These are phyloP conservation scores for Bipolaris zeicola DNA, from an alignment of 2,329 filamentous ascomycete species.

Conservation along the genomic window DNA sequence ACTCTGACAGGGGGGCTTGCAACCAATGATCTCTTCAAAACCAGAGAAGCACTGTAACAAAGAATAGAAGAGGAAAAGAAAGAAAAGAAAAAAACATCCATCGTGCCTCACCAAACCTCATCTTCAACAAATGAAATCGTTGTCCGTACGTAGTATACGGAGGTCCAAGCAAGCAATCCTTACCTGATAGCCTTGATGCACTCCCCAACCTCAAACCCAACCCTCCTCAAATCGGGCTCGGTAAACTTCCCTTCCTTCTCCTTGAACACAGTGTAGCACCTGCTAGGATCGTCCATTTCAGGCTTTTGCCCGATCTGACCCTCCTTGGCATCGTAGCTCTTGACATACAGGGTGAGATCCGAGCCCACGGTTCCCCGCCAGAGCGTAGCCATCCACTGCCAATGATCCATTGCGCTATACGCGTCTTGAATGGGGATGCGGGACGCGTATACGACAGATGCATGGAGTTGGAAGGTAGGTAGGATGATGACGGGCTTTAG, in stretches of 20 bases:
- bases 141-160: background rate
- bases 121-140: background rate
- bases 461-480: slow-evolving; percentile 78
- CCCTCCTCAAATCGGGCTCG: slow-evolving; percentile 65
- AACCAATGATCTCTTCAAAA: background rate
- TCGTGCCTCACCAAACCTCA: slow-evolving; percentile 2
- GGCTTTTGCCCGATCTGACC: slow-evolving; percentile 43
- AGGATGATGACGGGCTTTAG: slow-evolving; percentile 74
- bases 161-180: background rate
- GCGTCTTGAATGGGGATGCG: slow-evolving; percentile 75
- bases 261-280: slow-evolving; percentile 48
- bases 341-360: slow-evolving; percentile 76
- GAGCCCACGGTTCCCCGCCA: slow-evolving; percentile 87
- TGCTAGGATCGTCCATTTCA: slow-evolving; percentile 50
- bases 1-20: background rate
- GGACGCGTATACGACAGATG: slow-evolving; percentile 76
- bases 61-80: background rate
- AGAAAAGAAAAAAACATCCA: background rate
- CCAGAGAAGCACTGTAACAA: background rate
- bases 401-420: slow-evolving; percentile 86
- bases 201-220: slow-evolving; percentile 88
- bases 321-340: slow-evolving; percentile 37
- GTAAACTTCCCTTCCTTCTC: slow-evolving; percentile 45
- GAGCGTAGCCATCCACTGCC: slow-evolving; percentile 95
- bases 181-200: slow-evolving; percentile 61